Evolutionary conservation across 2,329 filamentous ascomycete genomes (phyloP).

Genomic region (Ascochyta fabae): DNA sequence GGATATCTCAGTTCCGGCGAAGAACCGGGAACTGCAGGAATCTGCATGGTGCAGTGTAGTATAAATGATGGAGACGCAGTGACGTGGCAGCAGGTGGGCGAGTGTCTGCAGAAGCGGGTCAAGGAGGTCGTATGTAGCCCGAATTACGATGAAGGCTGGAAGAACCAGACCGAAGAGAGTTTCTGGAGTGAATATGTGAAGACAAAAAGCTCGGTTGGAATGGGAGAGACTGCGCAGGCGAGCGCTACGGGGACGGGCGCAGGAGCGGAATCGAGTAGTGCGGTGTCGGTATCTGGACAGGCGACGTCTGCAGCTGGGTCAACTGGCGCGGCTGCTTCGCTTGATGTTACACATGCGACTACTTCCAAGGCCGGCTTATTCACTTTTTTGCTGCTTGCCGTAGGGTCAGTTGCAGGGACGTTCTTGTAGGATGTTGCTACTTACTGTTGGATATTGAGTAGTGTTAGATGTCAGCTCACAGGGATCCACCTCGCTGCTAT

Average conservation of each 20-base stretch:
- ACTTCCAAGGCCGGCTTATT: neutral
- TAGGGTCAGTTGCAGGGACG: neutral
- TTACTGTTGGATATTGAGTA: no score
- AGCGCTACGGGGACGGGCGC: neutral
- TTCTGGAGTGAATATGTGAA: neutral
- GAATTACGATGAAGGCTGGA: neutral
- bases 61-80: neutral
- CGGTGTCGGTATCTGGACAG: neutral
- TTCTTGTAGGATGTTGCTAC: neutral
- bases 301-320: neutral
- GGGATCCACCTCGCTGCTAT: no score
- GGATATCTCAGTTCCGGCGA: conserved; percentile 9
- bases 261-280: neutral
- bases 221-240: neutral
- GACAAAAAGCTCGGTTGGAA: neutral
- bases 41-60: conserved; percentile 20
- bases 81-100: conserved; percentile 26
- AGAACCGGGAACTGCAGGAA: neutral
- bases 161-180: neutral
- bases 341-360: neutral
- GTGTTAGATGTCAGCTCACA: no score
- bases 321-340: neutral
- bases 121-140: conserved; percentile 25
- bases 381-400: neutral
- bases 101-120: conserved; percentile 28